phyloP scores from a whole-genome alignment of 768 basidiomycete genomes.

The Lactifluus echinatus region DNA sequence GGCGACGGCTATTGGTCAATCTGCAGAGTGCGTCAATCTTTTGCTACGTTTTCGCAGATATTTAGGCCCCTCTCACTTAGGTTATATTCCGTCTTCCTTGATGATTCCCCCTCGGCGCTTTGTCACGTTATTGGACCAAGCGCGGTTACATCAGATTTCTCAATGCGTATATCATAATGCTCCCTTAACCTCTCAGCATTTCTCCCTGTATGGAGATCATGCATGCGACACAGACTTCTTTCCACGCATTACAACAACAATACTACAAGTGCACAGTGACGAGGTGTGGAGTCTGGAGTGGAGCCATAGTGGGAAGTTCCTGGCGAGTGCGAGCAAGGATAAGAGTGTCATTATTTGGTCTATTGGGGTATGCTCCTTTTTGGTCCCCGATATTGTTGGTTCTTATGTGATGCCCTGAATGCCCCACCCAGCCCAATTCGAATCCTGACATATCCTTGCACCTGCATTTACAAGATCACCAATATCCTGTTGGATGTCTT shows the following conservation, averaged over 20 bases:
- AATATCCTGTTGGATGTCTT: slow-evolving; percentile 67
- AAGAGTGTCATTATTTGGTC: slow-evolving; percentile 85
- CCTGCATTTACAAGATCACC: slow-evolving; percentile 67
- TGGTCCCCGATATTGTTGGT: slow-evolving; percentile 3
- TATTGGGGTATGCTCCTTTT: slow-evolving; percentile 52
- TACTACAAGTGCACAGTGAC: slow-evolving; percentile 78
- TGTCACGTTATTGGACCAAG: slow-evolving; percentile 76
- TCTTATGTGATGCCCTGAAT: not conserved
- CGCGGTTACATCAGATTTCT: slow-evolving; percentile 68
- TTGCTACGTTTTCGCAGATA: not conserved
- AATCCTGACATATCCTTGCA: slow-evolving; percentile 48
- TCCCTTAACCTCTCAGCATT: slow-evolving; percentile 43
- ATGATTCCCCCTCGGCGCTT: slow-evolving; percentile 93
- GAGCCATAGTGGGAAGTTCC: slow-evolving; percentile 78
- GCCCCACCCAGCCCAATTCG: slow-evolving; percentile 17
- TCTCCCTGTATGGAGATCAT: slow-evolving; percentile 86
- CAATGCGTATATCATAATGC: slow-evolving; percentile 84
- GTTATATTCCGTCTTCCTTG: slow-evolving; percentile 78
- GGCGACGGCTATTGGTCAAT: slow-evolving; percentile 62
- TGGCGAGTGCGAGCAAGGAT: slow-evolving; percentile 88
- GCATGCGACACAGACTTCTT: slow-evolving; percentile 73
- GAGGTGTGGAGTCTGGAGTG: slow-evolving; percentile 96
- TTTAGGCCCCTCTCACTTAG: slow-evolving; percentile 33
- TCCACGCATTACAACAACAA: slow-evolving; percentile 77
- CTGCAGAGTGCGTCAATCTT: slow-evolving; percentile 60